These are phyloP conservation scores for Magnusiomyces fungicola DNA, from an alignment of 1,139 yeast species.

Conservation along the genomic window DNA sequence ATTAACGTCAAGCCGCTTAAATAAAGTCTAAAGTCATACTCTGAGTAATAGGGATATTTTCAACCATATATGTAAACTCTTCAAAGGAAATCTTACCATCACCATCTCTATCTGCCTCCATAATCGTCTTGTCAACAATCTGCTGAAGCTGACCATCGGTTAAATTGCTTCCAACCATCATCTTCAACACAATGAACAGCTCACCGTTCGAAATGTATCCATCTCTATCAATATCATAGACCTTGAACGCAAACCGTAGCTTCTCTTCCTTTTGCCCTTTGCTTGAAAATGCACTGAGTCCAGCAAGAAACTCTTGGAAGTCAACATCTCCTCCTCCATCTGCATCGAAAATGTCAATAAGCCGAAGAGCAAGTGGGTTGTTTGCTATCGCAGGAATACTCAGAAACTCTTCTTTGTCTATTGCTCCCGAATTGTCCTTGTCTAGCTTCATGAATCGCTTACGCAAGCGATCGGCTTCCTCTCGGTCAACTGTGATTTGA, in stretches of 20 bases:
- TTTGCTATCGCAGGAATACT: slow-evolving; percentile 88
- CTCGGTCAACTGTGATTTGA: slow-evolving; percentile 53
- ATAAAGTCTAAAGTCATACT: slow-evolving; percentile 35
- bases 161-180: slow-evolving; percentile 94
- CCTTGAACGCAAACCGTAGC: slow-evolving; percentile 80
- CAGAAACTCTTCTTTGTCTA: slow-evolving; percentile 83
- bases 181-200: slow-evolving; percentile 79
- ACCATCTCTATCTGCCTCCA: slow-evolving; percentile 90
- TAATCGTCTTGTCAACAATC: slow-evolving; percentile 87
- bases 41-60: slow-evolving; percentile 34
- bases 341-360: slow-evolving; percentile 90
- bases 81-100: slow-evolving; percentile 83
- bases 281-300: slow-evolving; percentile 87
- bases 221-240: slow-evolving; percentile 93
- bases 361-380: slow-evolving; percentile 82
- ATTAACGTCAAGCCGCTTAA: slow-evolving; percentile 16
- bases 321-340: slow-evolving; percentile 93
- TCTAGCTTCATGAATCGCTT: slow-evolving; percentile 94
- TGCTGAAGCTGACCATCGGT: slow-evolving; percentile 88
- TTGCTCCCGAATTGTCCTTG: slow-evolving; percentile 85
- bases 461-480: slow-evolving; percentile 84
- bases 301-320: slow-evolving; percentile 89
- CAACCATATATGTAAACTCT: slow-evolving; percentile 58
- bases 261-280: slow-evolving; percentile 80
- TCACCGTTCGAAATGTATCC: slow-evolving; percentile 96